Evolutionary conservation across 1,284 basidiomycete species (phyloP).

Genomic region (Papiliotrema nemorosa): DNA sequence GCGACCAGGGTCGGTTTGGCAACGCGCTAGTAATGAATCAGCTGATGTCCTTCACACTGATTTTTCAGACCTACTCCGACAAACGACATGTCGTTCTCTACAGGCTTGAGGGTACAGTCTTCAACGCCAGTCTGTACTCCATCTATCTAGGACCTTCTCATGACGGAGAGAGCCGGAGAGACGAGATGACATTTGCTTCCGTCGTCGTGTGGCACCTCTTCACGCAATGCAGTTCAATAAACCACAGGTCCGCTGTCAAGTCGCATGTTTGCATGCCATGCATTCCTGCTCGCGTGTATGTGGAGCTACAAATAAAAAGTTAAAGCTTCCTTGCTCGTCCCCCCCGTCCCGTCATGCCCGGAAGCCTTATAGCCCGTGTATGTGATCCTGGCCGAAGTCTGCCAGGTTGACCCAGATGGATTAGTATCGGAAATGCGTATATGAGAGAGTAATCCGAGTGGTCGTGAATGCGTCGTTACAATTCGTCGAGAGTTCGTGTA

Average conservation of each 20-base stretch:
- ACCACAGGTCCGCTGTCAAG: not conserved
- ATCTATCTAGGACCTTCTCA: no score
- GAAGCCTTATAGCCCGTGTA: no score
- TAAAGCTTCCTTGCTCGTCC: no score
- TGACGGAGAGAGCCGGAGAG: not conserved
- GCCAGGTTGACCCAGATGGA: no score
- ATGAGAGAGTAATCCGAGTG: no score
- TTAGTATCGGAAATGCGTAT: no score
- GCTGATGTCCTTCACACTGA: not conserved
- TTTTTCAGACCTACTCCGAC: not conserved
- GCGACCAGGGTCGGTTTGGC: slow-evolving; percentile 2
- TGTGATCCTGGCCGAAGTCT: not conserved
- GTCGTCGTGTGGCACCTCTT: not conserved
- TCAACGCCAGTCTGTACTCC: not conserved
- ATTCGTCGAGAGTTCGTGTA: no score
- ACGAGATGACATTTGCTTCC: not conserved
- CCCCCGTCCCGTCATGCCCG: no score
- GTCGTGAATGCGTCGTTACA: no score
- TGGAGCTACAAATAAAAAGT: not conserved
- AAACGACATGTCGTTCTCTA: not conserved
- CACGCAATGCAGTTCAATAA: no score
- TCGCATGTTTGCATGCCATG: not conserved
- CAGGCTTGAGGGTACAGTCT: not conserved
- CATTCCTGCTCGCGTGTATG: not conserved
- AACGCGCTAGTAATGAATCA: not conserved